Evolutionary conservation across 148 eudicot genomes (phyloP), one percentile per base, ranked within the genome.

Genomic region (Diospyros lotus): DNA sequence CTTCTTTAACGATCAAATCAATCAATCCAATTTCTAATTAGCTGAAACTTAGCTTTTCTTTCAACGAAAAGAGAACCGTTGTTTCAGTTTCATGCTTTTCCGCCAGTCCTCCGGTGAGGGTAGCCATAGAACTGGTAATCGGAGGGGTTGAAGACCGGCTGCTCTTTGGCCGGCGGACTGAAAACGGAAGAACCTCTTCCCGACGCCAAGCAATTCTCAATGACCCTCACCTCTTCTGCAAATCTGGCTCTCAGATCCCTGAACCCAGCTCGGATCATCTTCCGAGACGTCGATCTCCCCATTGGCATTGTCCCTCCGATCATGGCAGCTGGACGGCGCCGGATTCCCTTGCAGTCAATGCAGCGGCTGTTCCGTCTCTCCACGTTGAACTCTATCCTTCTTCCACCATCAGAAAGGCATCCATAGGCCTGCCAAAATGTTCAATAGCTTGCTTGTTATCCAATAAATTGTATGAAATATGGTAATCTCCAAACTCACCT

Each of bases 381-480:
- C 65, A 83, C 68, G 81, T 91, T 83, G 80, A 93, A 91, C 5
- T 78, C 81, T 66, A 74, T 80, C 74, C 96, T 81, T 75, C 72
- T 87, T 74, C 82, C 58, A 44, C 81, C 78, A 58, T 88, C 87
- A 2, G 86, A 85, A 40, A 93, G 82, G 64, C 92, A 91, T 51
- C 72, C 82, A 70, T 89, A 91, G 76, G 98, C 98, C 98, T 93
- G 88, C 68, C 63, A 58, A 17, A 28, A 75, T 42, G 3, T 17
- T 41, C 6, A 6, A 5, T 38, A 9, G 10, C 18, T 5, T 9
- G 1, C 0, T 12, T 41, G 17, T 42, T 18, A 4, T 3, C 13
- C 9, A 18, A 50, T 9, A 2, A 2, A 68, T 28, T 48, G 44
- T 43, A 6, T 1, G 2, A 7, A 54, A 55, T 51, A 8, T 7